Percentiles rank a stretch among this genome's conserved stretches.
These are phyloP conservation scores for Starmerella powellii DNA, from an alignment of 805 yeast genomes.

Conservation along the genomic window DNA sequence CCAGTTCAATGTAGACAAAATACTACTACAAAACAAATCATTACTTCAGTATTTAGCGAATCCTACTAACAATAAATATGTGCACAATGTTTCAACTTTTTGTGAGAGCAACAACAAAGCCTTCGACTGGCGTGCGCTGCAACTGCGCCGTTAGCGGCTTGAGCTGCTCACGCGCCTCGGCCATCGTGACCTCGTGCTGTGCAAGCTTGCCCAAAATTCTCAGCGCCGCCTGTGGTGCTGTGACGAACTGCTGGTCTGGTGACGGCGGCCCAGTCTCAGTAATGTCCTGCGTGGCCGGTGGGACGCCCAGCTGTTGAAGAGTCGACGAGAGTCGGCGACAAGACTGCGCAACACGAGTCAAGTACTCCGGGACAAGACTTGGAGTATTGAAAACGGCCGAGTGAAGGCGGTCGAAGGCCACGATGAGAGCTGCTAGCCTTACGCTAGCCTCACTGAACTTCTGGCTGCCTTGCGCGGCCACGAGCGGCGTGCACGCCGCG, in stretches of 20 bases:
- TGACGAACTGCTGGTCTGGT: conserved; percentile 2
- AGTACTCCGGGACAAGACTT: conserved; percentile 10
- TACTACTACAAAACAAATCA: not conserved
- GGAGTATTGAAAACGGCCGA: conserved; percentile 8
- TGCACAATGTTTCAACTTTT: too few relatives aligned
- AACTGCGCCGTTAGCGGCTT: conserved; percentile 10
- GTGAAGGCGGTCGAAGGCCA: conserved; percentile 16
- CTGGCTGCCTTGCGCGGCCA: not conserved
- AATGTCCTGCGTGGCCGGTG: too few relatives aligned
- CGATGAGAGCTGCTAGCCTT: conserved; percentile 19
- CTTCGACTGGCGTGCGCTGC: conserved; percentile 13
- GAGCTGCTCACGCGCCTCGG: conserved; percentile 4
- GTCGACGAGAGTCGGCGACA: conserved; percentile 8
- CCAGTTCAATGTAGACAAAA: not conserved
- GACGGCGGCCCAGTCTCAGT: not conserved
- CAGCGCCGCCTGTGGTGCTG: conserved; percentile 9
- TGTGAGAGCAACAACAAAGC: conserved; percentile 1
- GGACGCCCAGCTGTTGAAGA: conserved; percentile 4
- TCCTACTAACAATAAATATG: not conserved
- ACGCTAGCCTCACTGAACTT: not conserved
- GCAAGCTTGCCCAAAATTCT: conserved; percentile 5
- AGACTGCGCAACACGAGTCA: conserved; percentile 4
- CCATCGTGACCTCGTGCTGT: not conserved
- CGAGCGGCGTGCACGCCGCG: conserved; percentile 20
- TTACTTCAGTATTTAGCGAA: not conserved